Conservation (phyloP, 2,329 filamentous ascomycete genomes). For the Piedraia hortae region DNA sequence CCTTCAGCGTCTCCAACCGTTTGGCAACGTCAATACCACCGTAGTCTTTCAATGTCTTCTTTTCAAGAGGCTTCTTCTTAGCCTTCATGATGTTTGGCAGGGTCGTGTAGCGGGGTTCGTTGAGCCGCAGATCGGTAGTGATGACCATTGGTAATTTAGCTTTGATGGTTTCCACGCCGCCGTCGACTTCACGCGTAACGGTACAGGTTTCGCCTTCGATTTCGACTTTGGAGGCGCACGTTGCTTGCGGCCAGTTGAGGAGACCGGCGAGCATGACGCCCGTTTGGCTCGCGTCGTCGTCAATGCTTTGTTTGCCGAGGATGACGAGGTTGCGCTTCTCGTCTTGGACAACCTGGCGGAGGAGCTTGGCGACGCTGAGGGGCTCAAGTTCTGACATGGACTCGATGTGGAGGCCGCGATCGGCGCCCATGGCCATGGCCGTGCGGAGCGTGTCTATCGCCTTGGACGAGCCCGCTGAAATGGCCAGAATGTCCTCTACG, state of each 20-base stretch:
- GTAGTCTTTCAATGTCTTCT: constrained; percentile 64
- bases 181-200: constrained; percentile 82
- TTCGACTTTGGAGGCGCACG: constrained; percentile 64
- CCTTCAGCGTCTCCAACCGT: constrained; percentile 72
- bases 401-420: constrained; percentile 61
- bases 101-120: constrained; percentile 83
- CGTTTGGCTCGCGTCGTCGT: constrained; percentile 85
- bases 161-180: constrained; percentile 69
- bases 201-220: constrained; percentile 42
- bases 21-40: constrained; percentile 47
- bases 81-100: constrained; percentile 99
- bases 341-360: constrained; percentile 50
- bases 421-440: constrained; percentile 95
- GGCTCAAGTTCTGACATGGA: constrained; percentile 62
- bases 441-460: constrained; percentile 70
- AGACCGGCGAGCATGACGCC: constrained; percentile 93
- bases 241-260: constrained; percentile 80
- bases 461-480: constrained; percentile 73
- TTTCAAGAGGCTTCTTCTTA: constrained; percentile 97
- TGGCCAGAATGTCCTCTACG: constrained; percentile 73
- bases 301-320: constrained; percentile 92
- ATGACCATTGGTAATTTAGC: constrained; percentile 76
- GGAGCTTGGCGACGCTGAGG: constrained; percentile 68
- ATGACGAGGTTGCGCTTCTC: constrained; percentile 81
- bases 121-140: constrained; percentile 80